Base-by-base conservation (phyloP, 1,139 yeast species). In the Scheffersomyces insectosa region DNA sequence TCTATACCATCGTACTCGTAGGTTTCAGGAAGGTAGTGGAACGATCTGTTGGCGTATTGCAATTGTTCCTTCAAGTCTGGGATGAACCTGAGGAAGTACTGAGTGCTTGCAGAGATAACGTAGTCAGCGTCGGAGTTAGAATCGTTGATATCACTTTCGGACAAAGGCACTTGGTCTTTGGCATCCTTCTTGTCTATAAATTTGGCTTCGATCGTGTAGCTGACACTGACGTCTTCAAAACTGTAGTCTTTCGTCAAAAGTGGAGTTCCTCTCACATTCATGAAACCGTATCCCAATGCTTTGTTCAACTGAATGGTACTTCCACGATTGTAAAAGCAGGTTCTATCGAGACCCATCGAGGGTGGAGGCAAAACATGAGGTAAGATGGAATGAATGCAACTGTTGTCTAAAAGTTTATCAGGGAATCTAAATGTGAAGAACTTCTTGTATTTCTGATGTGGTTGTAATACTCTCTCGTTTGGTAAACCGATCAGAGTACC, bases 351-450 rank as follows among this genome's bases (percentile, higher is more conserved):
- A 2, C 90, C 90, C 59, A 81, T 66, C 20, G 86, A 74, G 10
- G 90, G 89, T 0, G 90, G 90, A 7, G 85, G 71, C 39, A 77
- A 57, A 33, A 78, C 68, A 58, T 84, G 90, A 1, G 78, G 66
- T 30, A 74, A 63, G 12, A 75, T 63, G 33, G 77, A 75, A 50
- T 82, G 80, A 20, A 75, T 68, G 56, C 90, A 84, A 2, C 74
- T 64, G 30, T 74, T 75, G 53, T 84, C 90, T 34, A 85, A 62
- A 36, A 83, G 62, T 44, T 71, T 74, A 32, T 68, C 66, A 0
- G 90, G 91, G 44, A 85, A 74, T 56, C 75, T 81, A 60, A 85
- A 84, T 25, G 80, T 75, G 59, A 85, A 83, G 52, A 73, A 78
- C 57, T 84, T 84, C 55, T 83, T 83, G 56, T 82, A 81, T 49